Base-by-base conservation (phyloP, 805 yeast species). In the Clavispora carvajalis region DNA sequence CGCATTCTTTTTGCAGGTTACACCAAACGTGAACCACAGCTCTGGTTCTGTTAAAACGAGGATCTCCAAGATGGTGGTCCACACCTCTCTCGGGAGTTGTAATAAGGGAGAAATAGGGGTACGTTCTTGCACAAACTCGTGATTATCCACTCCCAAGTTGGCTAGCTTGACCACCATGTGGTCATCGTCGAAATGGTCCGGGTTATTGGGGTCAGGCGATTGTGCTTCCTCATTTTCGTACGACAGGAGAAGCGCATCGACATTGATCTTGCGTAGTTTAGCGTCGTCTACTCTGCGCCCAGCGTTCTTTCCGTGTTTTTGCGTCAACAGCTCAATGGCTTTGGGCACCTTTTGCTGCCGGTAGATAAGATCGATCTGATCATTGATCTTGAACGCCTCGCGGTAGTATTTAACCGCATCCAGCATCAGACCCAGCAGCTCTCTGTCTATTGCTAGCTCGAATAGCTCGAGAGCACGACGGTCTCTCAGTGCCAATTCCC, bases 381-480 rank as follows among this genome's bases (percentile, higher is more conserved):
- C 67, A 47, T 73, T 63, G 40, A 79, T 59, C 51, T 74, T 79
- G 57, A 80, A 74, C 2, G 96, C 95, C 46, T 73, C 70, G 46
- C 95, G 67, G 60, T 89, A 89, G 48, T 64, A 73, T 36, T 68
- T 75, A 21, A 86, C 79, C 1, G 96, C 96, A 53, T 88, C 95
- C n/a, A 85, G 73, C 77, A 88, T 72, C 45, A 78, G 67, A 0
- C 96, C 96, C 37, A 69, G 74, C 24, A 74, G 65, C 60, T 89
- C 96, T 53, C 81, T 81, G 36, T 73, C 77, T 0, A 81, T 76
- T 3, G 88, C 96, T 37, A 69, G 59, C 50, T 83, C 88, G 65
- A 85, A 88, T 17, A 76, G 62, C 38, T 67, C 69, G 31, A 87
- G 62, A 2, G 95, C 95, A 35, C 43, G 43, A n/a, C 35, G 40